Percentiles rank a stretch among this genome's conserved stretches.
phyloP scores from a whole-genome alignment of 2,329 filamentous ascomycete species.

The Raffaelea ambrosiae region DNA sequence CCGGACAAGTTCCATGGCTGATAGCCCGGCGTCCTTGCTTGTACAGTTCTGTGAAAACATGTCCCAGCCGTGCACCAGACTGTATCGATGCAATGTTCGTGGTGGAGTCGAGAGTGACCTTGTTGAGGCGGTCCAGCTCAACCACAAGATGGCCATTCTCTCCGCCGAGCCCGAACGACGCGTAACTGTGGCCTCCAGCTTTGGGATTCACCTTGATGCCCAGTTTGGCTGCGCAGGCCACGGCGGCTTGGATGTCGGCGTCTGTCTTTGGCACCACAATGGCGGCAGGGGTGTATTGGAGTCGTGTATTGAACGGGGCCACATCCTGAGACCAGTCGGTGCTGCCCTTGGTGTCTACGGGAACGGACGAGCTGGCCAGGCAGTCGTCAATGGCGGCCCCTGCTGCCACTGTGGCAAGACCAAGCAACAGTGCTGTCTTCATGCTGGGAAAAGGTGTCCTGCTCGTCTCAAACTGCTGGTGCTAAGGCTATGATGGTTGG shows the following conservation, averaged over 20 bases:
- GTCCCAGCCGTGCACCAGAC: conserved; percentile 41
- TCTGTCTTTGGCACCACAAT: conserved; percentile 32
- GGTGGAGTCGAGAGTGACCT: conserved; percentile 28
- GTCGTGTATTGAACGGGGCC: conserved; percentile 19
- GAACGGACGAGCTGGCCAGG: conserved; percentile 16
- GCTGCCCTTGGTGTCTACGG: conserved; percentile 14
- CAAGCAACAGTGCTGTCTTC: too few relatives aligned
- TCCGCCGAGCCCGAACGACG: conserved; percentile 37
- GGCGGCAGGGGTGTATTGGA: conserved; percentile 25
- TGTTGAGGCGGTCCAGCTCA: conserved; percentile 35
- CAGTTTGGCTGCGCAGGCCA: conserved; percentile 33
- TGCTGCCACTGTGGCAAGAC: neutral
- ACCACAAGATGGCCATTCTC: conserved; percentile 39
- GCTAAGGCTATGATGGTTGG: too few relatives aligned
- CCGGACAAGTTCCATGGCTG: conserved; percentile 44
- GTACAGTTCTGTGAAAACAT: conserved; percentile 31
- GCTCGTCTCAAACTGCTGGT: too few relatives aligned
- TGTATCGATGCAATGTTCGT: conserved; percentile 34
- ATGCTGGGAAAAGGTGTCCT: too few relatives aligned
- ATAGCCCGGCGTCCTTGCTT: conserved; percentile 30
- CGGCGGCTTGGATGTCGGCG: conserved; percentile 35
- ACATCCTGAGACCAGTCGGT: conserved; percentile 17
- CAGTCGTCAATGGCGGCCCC: conserved; percentile 20
- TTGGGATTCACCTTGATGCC: conserved; percentile 38
- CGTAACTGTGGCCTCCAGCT: conserved; percentile 44